phyloP scores from a whole-genome alignment of 2,329 filamentous ascomycete species.

The Tolypocladium cylindrosporum region DNA sequence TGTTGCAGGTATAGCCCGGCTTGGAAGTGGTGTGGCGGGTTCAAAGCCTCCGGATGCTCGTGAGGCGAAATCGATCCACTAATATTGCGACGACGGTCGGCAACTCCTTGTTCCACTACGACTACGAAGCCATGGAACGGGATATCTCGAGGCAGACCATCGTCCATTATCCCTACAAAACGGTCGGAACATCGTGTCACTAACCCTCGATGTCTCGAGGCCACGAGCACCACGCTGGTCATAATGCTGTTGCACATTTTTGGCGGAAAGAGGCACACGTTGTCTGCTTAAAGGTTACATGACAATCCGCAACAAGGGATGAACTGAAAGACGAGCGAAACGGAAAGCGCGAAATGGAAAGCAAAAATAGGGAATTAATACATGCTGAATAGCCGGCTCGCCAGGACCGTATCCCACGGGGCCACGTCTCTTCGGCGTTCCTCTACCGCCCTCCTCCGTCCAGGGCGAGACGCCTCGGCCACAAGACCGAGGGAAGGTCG shows the following conservation, averaged over 20 bases:
- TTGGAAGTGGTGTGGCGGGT: not conserved
- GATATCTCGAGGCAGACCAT: not conserved
- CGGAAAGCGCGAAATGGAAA: constrained; percentile 21
- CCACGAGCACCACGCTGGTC: not conserved
- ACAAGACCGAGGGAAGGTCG: not conserved
- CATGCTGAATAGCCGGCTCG: constrained; percentile 30
- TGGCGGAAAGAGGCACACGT: not conserved
- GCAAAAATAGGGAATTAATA: constrained; percentile 36
- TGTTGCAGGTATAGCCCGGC: not conserved
- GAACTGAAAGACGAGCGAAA: constrained; percentile 10
- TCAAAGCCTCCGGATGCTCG: not conserved
- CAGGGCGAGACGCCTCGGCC: not conserved
- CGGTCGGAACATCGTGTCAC: not conserved
- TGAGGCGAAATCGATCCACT: not conserved
- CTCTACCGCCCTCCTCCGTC: constrained; percentile 12
- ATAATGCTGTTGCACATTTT: not conserved
- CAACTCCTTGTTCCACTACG: not conserved
- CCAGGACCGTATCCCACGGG: constrained; percentile 11
- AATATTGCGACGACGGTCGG: not conserved
- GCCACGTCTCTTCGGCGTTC: constrained; percentile 8
- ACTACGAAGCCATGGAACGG: not conserved
- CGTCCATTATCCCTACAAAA: too few species aligned
- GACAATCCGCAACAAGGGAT: constrained; percentile 3
- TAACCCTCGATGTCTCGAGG: not conserved
- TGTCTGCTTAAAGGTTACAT: not conserved